Conservation (phyloP, 2,329 filamentous ascomycete species). For the Neonectria coccinea region DNA sequence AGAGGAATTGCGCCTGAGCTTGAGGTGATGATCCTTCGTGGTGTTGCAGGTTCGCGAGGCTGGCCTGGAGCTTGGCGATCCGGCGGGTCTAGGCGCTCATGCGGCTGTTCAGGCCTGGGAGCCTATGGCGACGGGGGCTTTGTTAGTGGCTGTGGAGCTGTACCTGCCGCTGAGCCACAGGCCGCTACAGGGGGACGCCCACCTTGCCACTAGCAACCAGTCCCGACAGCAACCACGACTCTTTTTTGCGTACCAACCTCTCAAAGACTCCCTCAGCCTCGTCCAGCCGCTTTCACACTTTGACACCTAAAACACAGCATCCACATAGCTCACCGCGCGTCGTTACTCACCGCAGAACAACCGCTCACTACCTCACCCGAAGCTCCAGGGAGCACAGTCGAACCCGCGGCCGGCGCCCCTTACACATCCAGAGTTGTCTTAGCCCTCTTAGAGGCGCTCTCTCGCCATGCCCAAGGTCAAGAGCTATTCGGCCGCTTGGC, state of each 20-base stretch:
- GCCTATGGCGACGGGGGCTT: neutral
- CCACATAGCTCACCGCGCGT: constrained; percentile 5
- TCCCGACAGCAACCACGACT: constrained; percentile 8
- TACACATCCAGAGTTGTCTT: constrained; percentile 17
- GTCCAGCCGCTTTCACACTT: constrained; percentile 1
- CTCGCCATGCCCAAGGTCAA: constrained; percentile 83
- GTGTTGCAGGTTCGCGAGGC: constrained; percentile 17
- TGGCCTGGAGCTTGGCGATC: constrained; percentile 26
- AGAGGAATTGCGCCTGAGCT: constrained; percentile 1
- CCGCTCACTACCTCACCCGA: neutral
- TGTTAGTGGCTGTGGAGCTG: constrained; percentile 11
- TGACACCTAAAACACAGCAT: constrained; percentile 23
- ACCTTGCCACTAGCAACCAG: constrained; percentile 12
- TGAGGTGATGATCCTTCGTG: neutral
- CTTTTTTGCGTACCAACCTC: constrained; percentile 32
- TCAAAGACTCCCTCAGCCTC: constrained; percentile 19
- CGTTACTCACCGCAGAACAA: neutral
- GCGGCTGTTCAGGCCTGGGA: constrained; percentile 13
- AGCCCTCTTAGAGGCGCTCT: constrained; percentile 30
- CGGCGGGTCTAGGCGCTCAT: constrained; percentile 17
- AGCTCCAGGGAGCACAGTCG: constrained; percentile 33
- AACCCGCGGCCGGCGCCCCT: constrained; percentile 10
- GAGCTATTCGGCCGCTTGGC: constrained; percentile 88
- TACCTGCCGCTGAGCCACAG: constrained; percentile 21
- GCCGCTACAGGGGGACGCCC: constrained; percentile 12